Evolutionary conservation across 331 rosid genomes (phyloP).

Genomic region (Malus hybrid): DNA sequence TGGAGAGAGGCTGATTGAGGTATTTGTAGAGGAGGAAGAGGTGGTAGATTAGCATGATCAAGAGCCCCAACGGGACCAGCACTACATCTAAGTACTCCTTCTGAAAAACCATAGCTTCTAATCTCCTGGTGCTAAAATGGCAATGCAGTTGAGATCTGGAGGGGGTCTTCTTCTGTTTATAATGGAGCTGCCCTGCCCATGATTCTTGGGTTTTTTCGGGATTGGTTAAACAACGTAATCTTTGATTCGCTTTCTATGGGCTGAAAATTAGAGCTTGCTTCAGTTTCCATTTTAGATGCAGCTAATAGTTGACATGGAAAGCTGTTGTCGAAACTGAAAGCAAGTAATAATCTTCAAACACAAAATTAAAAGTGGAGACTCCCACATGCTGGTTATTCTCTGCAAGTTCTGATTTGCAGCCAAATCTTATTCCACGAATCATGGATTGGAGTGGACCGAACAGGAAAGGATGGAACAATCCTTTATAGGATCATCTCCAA

Average conservation of each 20-base stretch:
- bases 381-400: not conserved
- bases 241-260: not conserved
- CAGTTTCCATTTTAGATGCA: not conserved
- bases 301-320: not conserved
- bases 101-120: conserved; percentile 19
- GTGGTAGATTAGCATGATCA: conserved; percentile 52
- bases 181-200: not conserved
- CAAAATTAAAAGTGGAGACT: not conserved
- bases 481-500: not conserved
- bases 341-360: not conserved
- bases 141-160: not conserved
- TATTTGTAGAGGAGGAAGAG: conserved; percentile 56
- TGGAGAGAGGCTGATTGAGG: conserved; percentile 46
- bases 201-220: not conserved
- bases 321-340: not conserved
- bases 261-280: not conserved
- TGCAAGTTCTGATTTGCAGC: no score
- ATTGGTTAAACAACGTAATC: not conserved
- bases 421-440: not conserved
- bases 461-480: not conserved
- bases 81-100: conserved; percentile 56
- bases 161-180: not conserved
- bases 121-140: not conserved
- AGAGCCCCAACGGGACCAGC: conserved; percentile 54
- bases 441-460: not conserved